These are phyloP conservation scores for Nannochloropsis salina DNA, from an alignment of 108 stramenopile genomes.

Conservation along the genomic window DNA sequence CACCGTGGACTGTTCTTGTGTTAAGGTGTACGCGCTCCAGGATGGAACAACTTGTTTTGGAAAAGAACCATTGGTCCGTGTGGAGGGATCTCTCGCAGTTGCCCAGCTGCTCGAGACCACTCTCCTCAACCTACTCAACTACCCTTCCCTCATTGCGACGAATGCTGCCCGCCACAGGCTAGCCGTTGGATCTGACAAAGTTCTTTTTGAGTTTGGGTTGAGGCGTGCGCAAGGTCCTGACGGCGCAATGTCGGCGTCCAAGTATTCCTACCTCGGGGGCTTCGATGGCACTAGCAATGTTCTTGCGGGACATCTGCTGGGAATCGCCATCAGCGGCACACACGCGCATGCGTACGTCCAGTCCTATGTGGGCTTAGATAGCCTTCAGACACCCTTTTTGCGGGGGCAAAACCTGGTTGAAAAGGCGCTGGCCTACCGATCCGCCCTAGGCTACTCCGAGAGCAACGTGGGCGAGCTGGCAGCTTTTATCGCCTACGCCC, in stretches of 20 bases:
- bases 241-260: slow-evolving; percentile 77
- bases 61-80: slow-evolving; percentile 60
- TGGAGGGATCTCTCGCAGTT: slow-evolving; percentile 80
- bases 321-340: slow-evolving; percentile 77
- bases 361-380: slow-evolving; percentile 65
- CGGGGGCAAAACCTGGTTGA: not conserved
- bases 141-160: slow-evolving; percentile 75
- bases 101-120: slow-evolving; percentile 93
- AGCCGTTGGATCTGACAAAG: slow-evolving; percentile 67
- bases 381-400: slow-evolving; percentile 51
- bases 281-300: slow-evolving; percentile 94
- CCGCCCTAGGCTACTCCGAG: slow-evolving; percentile 52
- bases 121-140: slow-evolving; percentile 87
- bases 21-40: slow-evolving; percentile 65
- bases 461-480: slow-evolving; percentile 92
- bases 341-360: slow-evolving; percentile 96
- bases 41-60: slow-evolving; percentile 86
- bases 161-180: slow-evolving; percentile 93
- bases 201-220: slow-evolving; percentile 85
- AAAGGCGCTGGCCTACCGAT: not conserved
- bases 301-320: slow-evolving; percentile 77
- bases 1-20: slow-evolving; percentile 63
- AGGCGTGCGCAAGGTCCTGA: slow-evolving; percentile 96
- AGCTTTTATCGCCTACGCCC: slow-evolving; percentile 90
- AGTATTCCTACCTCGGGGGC: slow-evolving; percentile 86